Conservation (phyloP, 306 rosid species). For the Acacia acuminata region DNA sequence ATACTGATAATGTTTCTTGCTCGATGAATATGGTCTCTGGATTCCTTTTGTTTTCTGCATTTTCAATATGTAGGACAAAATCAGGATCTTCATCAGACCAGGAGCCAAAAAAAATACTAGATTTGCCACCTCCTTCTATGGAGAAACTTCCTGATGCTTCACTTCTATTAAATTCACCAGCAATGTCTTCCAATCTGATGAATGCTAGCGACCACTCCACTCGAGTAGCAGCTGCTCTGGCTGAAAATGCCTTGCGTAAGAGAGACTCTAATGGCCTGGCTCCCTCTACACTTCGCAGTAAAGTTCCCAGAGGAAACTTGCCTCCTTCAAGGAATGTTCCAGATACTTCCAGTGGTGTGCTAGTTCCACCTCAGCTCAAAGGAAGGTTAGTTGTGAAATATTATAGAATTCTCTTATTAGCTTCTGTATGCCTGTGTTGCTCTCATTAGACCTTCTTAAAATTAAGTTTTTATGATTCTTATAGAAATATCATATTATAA, state of each 20-base stretch:
- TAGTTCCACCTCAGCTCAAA: constrained; percentile 90
- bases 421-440: constrained; percentile 15
- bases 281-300: constrained; percentile 54
- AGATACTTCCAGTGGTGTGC: constrained; percentile 59
- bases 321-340: constrained; percentile 71
- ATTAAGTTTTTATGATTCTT: not conserved
- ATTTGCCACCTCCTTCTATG: constrained; percentile 38
- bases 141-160: constrained; percentile 94
- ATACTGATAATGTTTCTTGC: constrained; percentile 20
- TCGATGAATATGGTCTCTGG: constrained; percentile 13
- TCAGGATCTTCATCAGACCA: constrained; percentile 41
- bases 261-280: constrained; percentile 59
- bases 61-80: constrained; percentile 42
- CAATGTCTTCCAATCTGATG: constrained; percentile 46
- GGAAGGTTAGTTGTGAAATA: constrained; percentile 71
- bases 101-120: constrained; percentile 36
- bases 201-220: constrained; percentile 63
- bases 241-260: constrained; percentile 77
- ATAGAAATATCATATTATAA: constrained; percentile 2
- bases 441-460: not conserved
- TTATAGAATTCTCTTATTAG: not conserved
- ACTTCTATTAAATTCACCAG: constrained; percentile 68
- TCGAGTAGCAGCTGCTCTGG: constrained; percentile 75
- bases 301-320: constrained; percentile 72
- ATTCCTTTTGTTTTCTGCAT: constrained; percentile 5